These are phyloP conservation scores for Panaeolus papilionaceus DNA, from an alignment of 768 basidiomycete genomes.

Conservation along the genomic window DNA sequence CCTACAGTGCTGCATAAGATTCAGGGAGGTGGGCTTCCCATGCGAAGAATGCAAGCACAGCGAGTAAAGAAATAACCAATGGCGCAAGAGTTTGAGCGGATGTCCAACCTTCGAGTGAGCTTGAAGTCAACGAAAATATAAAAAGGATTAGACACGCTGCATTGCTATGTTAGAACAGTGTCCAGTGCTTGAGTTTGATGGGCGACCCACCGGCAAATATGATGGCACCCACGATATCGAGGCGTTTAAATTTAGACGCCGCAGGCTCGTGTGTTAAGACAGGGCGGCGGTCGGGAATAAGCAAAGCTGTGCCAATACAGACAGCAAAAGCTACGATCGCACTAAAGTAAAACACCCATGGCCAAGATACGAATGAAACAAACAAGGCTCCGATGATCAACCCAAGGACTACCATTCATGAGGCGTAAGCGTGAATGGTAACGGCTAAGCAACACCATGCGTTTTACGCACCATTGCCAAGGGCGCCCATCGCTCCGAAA, in stretches of 20 bases:
- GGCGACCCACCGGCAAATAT: conserved; percentile 39
- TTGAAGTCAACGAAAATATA: conserved; percentile 50
- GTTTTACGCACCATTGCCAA: conserved; percentile 46
- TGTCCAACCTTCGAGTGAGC: conserved; percentile 57
- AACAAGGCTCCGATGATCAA: conserved; percentile 51
- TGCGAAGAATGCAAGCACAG: conserved; percentile 51
- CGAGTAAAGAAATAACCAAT: conserved; percentile 49
- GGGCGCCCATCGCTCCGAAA: conserved; percentile 51
- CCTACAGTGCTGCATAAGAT: conserved; percentile 49
- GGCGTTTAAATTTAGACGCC: conserved; percentile 30
- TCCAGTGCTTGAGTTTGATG: neutral
- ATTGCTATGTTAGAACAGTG: neutral
- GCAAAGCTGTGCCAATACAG: conserved; percentile 35
- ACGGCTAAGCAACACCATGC: neutral
- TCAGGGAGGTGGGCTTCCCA: conserved; percentile 51
- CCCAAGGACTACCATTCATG: conserved; percentile 39
- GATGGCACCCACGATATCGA: conserved; percentile 47
- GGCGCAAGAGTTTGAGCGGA: conserved; percentile 50
- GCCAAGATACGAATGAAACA: conserved; percentile 46
- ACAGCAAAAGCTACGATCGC: conserved; percentile 44
- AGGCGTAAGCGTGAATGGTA: neutral
- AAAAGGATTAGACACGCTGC: conserved; percentile 44
- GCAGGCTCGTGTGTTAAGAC: neutral
- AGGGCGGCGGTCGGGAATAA: conserved; percentile 37
- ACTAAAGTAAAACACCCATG: conserved; percentile 58